These are phyloP conservation scores for Corymbia calophylla DNA, from an alignment of 441 rosid species.

Conservation along the genomic window DNA sequence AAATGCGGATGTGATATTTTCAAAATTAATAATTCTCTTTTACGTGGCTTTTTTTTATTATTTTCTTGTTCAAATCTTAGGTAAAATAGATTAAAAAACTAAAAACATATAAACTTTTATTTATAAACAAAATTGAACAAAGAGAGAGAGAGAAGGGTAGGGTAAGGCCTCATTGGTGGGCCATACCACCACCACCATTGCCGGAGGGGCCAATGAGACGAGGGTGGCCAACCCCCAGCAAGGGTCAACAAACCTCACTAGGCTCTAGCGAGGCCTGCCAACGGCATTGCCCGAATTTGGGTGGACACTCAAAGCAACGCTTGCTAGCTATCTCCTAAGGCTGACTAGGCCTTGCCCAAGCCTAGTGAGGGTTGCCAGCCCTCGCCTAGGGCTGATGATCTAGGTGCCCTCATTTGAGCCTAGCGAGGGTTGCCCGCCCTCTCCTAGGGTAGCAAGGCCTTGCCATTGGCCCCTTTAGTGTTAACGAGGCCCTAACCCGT, in stretches of 20 bases:
- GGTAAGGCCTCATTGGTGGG: too few species aligned
- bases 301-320: background rate
- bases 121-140: too few species aligned
- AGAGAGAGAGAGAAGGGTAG: too few species aligned
- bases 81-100: background rate
- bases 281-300: accelerated
- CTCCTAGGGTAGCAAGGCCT: accelerated
- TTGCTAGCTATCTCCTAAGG: accelerated
- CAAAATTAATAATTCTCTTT: too few species aligned
- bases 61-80: background rate
- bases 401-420: accelerated
- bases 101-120: too few species aligned
- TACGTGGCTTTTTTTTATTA: accelerated
- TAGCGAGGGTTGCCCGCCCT: accelerated
- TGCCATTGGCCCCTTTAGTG: accelerated
- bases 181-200: too few species aligned
- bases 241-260: background rate
- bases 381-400: accelerated
- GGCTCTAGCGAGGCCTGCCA: background rate
- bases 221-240: too few species aligned
- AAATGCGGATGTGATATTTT: too few species aligned
- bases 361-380: accelerated
- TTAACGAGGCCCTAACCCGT: accelerated
- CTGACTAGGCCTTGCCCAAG: background rate
- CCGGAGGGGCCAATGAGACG: too few species aligned